Conservation (phyloP, 179 eudicot genomes). For the Silene noctiflora region DNA sequence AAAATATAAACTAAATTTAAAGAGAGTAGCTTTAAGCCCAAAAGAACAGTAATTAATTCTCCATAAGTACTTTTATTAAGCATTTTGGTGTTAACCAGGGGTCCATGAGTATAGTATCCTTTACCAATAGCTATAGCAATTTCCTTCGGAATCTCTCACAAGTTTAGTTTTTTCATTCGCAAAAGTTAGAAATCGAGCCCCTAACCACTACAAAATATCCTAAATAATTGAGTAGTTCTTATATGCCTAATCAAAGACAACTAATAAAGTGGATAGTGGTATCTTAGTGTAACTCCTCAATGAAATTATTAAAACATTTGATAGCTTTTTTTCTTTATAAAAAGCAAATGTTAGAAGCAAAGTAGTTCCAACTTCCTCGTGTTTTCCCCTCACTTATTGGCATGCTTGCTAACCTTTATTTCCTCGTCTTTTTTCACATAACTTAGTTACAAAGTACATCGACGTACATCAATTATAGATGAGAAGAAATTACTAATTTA, state of each 20-base stretch:
- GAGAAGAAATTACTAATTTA: background rate
- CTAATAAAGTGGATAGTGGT: background rate
- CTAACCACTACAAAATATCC: no score
- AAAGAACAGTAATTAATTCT: no score
- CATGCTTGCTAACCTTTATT: background rate
- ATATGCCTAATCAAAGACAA: background rate
- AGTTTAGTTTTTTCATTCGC: no score
- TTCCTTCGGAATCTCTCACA: no score
- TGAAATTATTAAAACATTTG: conserved; percentile 1
- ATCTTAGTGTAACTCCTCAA: conserved; percentile 21
- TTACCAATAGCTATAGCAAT: no score
- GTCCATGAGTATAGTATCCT: no score
- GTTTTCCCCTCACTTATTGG: conserved; percentile 22
- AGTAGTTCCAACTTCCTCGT: conserved; percentile 22
- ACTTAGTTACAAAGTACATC: background rate
- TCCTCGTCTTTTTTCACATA: background rate
- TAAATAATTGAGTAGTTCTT: background rate
- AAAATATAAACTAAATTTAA: no score
- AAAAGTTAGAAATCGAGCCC: no score
- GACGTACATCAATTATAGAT: background rate
- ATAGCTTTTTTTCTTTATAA: background rate
- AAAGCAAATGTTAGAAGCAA: conserved; percentile 17
- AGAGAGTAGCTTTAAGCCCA: no score
- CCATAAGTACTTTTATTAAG: no score
- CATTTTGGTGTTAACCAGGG: no score